Evolutionary conservation across 371 early-diverging fungal species (phyloP).

Genomic region (Apophysomyces ossiformis): DNA sequence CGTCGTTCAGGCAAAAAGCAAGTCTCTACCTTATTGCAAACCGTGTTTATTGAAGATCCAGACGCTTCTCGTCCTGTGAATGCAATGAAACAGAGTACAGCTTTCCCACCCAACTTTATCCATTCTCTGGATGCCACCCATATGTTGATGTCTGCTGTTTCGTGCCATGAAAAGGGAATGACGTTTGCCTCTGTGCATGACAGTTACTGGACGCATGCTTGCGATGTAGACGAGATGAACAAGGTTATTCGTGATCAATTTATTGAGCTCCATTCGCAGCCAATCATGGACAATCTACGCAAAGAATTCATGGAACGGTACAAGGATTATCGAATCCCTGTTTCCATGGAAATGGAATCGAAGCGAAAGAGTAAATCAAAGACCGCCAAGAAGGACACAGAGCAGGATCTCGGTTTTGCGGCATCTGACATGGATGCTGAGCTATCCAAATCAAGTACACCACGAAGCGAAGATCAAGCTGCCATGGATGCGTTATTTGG

Average conservation of each 20-base stretch:
- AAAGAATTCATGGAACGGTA: slow-evolving; percentile 88
- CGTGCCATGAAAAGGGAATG: slow-evolving; percentile 79
- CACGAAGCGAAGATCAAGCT: slow-evolving; percentile 2
- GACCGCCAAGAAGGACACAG: slow-evolving; percentile 17
- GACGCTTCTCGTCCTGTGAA: slow-evolving; percentile 83
- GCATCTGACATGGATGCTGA: slow-evolving; percentile 9
- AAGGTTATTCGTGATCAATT: slow-evolving; percentile 89
- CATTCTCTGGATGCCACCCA: slow-evolving; percentile 98
- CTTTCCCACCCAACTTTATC: slow-evolving; percentile 98
- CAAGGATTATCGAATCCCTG: slow-evolving; percentile 71
- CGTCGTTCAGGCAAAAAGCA: slow-evolving; percentile 71
- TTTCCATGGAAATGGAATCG: slow-evolving; percentile 44
- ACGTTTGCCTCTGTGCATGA: slow-evolving; percentile 97
- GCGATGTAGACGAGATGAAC: slow-evolving; percentile 89
- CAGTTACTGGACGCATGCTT: slow-evolving; percentile 98
- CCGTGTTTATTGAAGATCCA: slow-evolving; percentile 76
- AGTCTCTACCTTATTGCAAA: slow-evolving; percentile 81
- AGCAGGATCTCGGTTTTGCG: slow-evolving; percentile 20
- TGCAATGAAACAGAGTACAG: slow-evolving; percentile 89
- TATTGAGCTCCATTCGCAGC: slow-evolving; percentile 81
- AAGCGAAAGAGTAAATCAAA: slow-evolving; percentile 7
- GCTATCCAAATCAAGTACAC: neutral
- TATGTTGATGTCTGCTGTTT: slow-evolving; percentile 94
- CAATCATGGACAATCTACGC: slow-evolving; percentile 85
- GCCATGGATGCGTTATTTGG: slow-evolving; percentile 43